Evolutionary conservation across 176 grass and related monocot genomes (phyloP).

Genomic region (Dactylis glomerata): DNA sequence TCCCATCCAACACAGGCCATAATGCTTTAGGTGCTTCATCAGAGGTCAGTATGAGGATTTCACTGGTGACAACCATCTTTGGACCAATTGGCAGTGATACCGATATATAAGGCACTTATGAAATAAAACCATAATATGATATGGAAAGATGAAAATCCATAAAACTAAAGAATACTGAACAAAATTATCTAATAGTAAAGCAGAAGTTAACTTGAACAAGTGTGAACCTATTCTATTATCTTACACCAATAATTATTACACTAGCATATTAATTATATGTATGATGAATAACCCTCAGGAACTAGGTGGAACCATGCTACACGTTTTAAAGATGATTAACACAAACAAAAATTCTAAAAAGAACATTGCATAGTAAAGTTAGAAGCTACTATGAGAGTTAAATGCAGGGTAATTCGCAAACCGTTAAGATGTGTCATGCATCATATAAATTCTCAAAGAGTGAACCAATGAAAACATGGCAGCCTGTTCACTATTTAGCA

Average conservation of each 20-base stretch:
- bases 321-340: not conserved
- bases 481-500: not conserved
- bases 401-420: not conserved
- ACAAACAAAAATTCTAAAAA: not conserved
- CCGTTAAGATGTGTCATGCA: not conserved
- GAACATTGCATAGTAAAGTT: not conserved
- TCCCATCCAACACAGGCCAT: slow-evolving; percentile 48
- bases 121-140: not conserved
- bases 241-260: not conserved
- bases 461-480: not conserved
- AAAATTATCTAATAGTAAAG: not conserved
- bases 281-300: not conserved
- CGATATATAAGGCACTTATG: slow-evolving; percentile 37
- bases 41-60: slow-evolving; percentile 44
- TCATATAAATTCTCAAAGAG: not conserved
- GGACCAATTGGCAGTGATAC: slow-evolving; percentile 72
- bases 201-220: not conserved
- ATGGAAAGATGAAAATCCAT: not conserved
- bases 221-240: not conserved
- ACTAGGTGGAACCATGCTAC: not conserved
- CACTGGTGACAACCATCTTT: slow-evolving; percentile 34
- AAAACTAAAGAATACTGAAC: slow-evolving; percentile 1
- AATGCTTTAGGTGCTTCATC: slow-evolving; percentile 66
- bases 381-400: not conserved
- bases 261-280: not conserved